Evolutionary conservation across 73 alveolate genomes (phyloP).

Genomic region (Paramecium octaurelia): DNA sequence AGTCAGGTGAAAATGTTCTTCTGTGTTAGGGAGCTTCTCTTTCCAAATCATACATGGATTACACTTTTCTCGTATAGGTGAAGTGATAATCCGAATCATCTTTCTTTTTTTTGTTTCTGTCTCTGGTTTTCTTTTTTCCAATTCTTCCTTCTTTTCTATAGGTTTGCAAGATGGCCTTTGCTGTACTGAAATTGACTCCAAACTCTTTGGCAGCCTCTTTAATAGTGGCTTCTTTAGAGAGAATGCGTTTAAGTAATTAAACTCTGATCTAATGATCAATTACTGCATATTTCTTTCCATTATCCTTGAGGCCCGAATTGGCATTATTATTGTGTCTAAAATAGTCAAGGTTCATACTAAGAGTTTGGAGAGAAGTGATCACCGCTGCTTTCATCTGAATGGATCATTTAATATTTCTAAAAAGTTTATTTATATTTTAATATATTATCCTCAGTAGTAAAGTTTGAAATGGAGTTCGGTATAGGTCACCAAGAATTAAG

Average conservation of each 20-base stretch:
- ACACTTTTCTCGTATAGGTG: not conserved
- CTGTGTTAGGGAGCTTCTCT: not conserved
- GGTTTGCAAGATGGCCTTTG: slow-evolving; percentile 53
- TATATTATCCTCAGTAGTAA: not conserved
- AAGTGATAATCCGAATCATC: not conserved
- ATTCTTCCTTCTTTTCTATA: slow-evolving; percentile 59
- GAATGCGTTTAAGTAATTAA: not conserved
- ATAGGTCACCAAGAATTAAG: too few species aligned
- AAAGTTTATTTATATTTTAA: not conserved
- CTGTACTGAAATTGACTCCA: slow-evolving; percentile 53
- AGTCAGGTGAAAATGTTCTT: not conserved
- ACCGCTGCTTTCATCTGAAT: not conserved
- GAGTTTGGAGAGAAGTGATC: not conserved
- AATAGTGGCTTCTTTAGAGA: slow-evolving; percentile 42
- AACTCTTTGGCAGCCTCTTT: slow-evolving; percentile 59
- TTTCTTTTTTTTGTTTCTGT: slow-evolving; percentile 31
- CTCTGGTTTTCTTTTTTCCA: slow-evolving; percentile 59
- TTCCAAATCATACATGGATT: slow-evolving; percentile 41
- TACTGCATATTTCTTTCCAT: slow-evolving; percentile 19
- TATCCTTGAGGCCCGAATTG: not conserved
- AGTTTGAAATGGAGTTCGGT: not conserved
- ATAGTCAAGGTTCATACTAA: not conserved
- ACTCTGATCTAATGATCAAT: slow-evolving; percentile 21
- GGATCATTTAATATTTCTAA: not conserved
- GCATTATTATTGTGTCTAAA: not conserved